Conservation (phyloP, 768 basidiomycete genomes). For the Phylloporus sp. region DNA sequence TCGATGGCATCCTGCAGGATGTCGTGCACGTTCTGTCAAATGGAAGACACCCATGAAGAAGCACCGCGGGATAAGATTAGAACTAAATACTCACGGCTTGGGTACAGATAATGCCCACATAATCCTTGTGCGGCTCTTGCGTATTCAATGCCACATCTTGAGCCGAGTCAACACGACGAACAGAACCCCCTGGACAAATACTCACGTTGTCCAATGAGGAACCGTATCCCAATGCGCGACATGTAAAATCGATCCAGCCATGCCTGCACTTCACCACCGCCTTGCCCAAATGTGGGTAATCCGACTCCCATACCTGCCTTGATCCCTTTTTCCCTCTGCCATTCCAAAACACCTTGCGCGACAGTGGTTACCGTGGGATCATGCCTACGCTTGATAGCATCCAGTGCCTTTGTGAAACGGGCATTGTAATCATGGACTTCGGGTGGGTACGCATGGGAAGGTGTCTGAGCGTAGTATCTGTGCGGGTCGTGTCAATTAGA, state of each 20-base stretch:
- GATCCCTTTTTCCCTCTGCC: slow-evolving; percentile 59
- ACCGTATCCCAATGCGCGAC: slow-evolving; percentile 91
- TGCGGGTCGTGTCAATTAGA: slow-evolving; percentile 2
- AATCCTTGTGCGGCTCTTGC: slow-evolving; percentile 80
- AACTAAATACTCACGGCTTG: slow-evolving; percentile 56
- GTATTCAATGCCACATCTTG: slow-evolving; percentile 91
- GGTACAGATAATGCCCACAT: slow-evolving; percentile 96
- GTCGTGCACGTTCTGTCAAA: slow-evolving; percentile 78
- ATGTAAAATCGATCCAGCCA: slow-evolving; percentile 98
- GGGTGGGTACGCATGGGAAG: slow-evolving; percentile 74
- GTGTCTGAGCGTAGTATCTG: slow-evolving; percentile 84
- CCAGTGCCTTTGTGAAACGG: slow-evolving; percentile 80
- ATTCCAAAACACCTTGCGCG: slow-evolving; percentile 92
- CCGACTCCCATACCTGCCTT: slow-evolving; percentile 25
- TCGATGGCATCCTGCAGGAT: slow-evolving; percentile 97
- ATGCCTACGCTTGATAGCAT: slow-evolving; percentile 88
- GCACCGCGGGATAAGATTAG: neutral
- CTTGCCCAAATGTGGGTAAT: slow-evolving; percentile 42
- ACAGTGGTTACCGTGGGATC: slow-evolving; percentile 97
- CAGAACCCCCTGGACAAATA: slow-evolving; percentile 2
- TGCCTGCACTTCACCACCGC: slow-evolving; percentile 86
- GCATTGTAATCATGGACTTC: slow-evolving; percentile 91
- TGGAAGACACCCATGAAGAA: neutral
- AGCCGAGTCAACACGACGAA: neutral
- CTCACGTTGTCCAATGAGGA: slow-evolving; percentile 92